Base-by-base conservation (phyloP, 2,329 filamentous ascomycete genomes). In the Epichloe scottii region DNA sequence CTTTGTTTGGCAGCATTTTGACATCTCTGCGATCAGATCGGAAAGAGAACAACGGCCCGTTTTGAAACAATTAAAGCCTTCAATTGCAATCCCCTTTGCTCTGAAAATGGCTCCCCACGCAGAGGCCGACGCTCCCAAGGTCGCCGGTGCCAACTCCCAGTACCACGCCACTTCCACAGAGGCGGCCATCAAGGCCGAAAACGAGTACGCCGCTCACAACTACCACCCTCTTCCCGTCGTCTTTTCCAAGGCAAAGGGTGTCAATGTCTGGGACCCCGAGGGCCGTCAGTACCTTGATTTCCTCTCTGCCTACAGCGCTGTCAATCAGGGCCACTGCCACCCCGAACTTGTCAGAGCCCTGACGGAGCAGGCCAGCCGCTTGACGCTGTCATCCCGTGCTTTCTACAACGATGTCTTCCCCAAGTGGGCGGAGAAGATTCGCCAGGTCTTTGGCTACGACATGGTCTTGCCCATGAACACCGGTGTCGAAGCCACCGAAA, bases 391-490 rank as follows among this genome's bases (percentile, higher is more conserved):
- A 70, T 95, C 89, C 55, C 82, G 91, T 55, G 93, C 93, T 48
- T 98, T 97, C 73, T 85, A 97, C 78, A 98, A 97, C 67, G 91
- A 97, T 73, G 93, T 97, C 56, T 97, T 97, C 72, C 91, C 91
- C 53, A 83, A 85, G 57, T 97, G 95, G 76, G 91, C 91, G 6
- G 85, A 95, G 71, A 95, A 93, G 71, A 84, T 95, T 56, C 90
- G 87, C 59, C 71, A 81, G 58, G 84, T 87, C 65, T 95, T 96
- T 67, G 89, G 89, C 55, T 97, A 94, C 66, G 91, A 97, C 69
- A 96, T 96, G 91, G 89, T 95, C 35, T 71, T 97, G 67, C 91
- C 91, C 57, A 96, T 97, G 90, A 96, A 96, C 75, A 97, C 91
- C 2, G 91, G 91, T 53, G 91, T 91, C 21, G 91, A 97, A 71